Conservation (phyloP, 192 early-diverging fungal genomes). For the Rhizophagus prolifer region DNA sequence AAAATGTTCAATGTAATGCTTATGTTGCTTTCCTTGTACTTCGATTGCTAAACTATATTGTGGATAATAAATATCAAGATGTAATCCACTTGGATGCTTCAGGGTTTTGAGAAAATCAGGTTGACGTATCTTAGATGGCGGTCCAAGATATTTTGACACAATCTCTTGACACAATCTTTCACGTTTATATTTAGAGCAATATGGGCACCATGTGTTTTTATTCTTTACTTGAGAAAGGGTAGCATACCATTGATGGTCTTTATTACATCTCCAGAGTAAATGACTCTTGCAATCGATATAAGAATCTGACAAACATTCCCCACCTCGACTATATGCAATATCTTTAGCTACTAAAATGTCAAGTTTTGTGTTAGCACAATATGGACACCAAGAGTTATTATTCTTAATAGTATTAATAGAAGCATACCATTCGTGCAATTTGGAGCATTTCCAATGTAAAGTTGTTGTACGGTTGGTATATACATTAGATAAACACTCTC, state of each 20-base stretch:
- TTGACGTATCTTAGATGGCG: background rate
- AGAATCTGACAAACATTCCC: too few relatives aligned
- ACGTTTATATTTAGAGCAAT: too few relatives aligned
- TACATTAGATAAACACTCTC: background rate
- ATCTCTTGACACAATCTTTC: too few relatives aligned
- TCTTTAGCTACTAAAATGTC: too few relatives aligned
- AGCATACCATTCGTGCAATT: conserved; percentile 1
- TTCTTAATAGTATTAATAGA: conserved; percentile 1
- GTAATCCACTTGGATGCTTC: background rate
- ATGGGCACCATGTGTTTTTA: too few relatives aligned
- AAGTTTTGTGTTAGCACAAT: background rate
- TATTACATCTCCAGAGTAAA: background rate
- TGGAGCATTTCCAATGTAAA: conserved; percentile 1
- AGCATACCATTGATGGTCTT: too few relatives aligned
- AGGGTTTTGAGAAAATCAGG: conserved; percentile 11
- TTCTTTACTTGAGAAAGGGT: too few relatives aligned
- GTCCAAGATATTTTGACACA: too few relatives aligned
- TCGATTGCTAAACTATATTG: background rate
- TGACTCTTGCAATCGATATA: too few relatives aligned
- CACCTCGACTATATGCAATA: too few relatives aligned
- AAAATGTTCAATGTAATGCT: conserved; percentile 4
- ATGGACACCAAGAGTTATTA: conserved; percentile 9
- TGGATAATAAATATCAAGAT: conserved; percentile 14
- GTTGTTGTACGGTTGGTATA: background rate
- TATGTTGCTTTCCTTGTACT: too few relatives aligned